phyloP scores from a whole-genome alignment of 1,139 yeast genomes.

The Ogataea hybrid region DNA sequence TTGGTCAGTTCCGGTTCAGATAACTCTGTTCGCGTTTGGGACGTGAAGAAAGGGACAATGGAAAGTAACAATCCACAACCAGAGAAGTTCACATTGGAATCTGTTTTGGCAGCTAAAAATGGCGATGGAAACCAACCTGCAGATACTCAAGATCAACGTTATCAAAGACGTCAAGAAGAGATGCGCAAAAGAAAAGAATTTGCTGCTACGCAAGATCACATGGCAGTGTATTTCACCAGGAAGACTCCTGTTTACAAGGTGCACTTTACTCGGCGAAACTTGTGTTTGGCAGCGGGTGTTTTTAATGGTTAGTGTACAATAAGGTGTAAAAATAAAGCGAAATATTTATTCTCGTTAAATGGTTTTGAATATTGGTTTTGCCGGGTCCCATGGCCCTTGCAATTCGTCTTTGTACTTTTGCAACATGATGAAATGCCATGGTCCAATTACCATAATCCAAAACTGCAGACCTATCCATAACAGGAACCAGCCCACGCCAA shows the following conservation, averaged over 20 bases:
- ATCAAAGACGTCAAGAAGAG: slow-evolving; percentile 39
- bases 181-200: slow-evolving; percentile 61
- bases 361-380: slow-evolving; percentile 54
- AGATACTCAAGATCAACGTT: slow-evolving; percentile 12
- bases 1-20: slow-evolving; percentile 94
- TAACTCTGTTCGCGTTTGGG: slow-evolving; percentile 94
- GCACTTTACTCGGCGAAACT: slow-evolving; percentile 84
- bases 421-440: slow-evolving; percentile 65
- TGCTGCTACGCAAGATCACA: slow-evolving; percentile 80
- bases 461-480: slow-evolving; percentile 52
- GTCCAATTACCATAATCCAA: slow-evolving; percentile 55
- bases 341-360: slow-evolving; percentile 7
- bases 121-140: slow-evolving; percentile 15
- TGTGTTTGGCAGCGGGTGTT: slow-evolving; percentile 93
- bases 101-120: slow-evolving; percentile 28
- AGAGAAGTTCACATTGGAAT: slow-evolving; percentile 52
- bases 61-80: slow-evolving; percentile 77
- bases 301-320: slow-evolving; percentile 34
- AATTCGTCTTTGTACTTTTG: slow-evolving; percentile 85
- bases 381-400: slow-evolving; percentile 95
- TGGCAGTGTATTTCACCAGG: slow-evolving; percentile 92
- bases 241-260: slow-evolving; percentile 93
- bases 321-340: slow-evolving; percentile 8
- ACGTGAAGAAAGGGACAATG: slow-evolving; percentile 77
- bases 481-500: slow-evolving; percentile 40